Evolutionary conservation across 768 basidiomycete species (phyloP).

Genomic region (Phylloporus rhodoxanthus): DNA sequence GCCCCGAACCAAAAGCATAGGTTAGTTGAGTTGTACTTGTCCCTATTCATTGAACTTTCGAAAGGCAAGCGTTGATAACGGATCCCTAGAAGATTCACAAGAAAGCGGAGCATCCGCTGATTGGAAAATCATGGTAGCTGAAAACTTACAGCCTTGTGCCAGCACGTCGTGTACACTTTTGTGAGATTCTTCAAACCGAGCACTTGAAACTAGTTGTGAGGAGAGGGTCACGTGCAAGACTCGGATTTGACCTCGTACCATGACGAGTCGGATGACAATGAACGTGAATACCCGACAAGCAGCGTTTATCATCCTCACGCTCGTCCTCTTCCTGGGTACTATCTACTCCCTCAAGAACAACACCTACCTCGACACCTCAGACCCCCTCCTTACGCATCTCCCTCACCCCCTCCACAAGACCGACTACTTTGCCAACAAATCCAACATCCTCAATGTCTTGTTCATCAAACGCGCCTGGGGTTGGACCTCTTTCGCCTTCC

Average conservation of each 20-base stretch:
- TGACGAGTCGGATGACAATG: background rate
- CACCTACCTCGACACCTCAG: constrained; percentile 82
- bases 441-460: constrained; percentile 72
- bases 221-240: background rate
- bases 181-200: too few relatives aligned
- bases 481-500: constrained; percentile 74
- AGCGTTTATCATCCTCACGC: constrained; percentile 38
- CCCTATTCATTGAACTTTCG: too few relatives aligned
- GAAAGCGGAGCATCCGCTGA: too few relatives aligned
- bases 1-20: too few relatives aligned
- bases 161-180: too few relatives aligned
- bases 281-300: constrained; percentile 19
- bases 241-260: background rate
- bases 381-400: constrained; percentile 61
- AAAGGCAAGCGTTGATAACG: too few relatives aligned
- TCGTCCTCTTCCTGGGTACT: constrained; percentile 55
- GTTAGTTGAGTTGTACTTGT: too few relatives aligned
- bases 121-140: too few relatives aligned
- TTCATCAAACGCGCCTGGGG: constrained; percentile 92
- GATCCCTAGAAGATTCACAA: too few relatives aligned
- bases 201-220: too few relatives aligned
- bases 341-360: constrained; percentile 54
- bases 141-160: too few relatives aligned
- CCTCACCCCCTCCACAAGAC: constrained; percentile 60
- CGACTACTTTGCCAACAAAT: constrained; percentile 75